Conservation (phyloP, 345 rosid genomes). For the Gossypium turneri region DNA sequence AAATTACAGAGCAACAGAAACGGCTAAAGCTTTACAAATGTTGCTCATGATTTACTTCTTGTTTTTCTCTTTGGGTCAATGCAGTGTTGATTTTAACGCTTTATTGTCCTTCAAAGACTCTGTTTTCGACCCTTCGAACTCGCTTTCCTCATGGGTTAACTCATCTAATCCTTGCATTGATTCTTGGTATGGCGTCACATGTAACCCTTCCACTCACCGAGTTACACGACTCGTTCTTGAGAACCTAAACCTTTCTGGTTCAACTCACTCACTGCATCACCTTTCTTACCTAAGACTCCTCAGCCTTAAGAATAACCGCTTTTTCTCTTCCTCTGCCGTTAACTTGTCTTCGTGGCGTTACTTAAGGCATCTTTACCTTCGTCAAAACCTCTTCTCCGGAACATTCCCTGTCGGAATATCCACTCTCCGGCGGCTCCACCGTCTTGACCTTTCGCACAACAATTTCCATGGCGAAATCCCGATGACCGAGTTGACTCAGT, state of each 20-base stretch:
- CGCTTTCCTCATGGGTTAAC: conserved; percentile 13
- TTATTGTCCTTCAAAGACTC: conserved; percentile 4
- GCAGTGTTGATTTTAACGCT: conserved; percentile 6
- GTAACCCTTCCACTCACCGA: conserved; percentile 10
- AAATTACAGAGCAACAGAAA: neutral
- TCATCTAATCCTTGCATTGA: conserved; percentile 9
- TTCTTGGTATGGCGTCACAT: conserved; percentile 13
- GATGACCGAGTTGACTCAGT: conserved; percentile 5
- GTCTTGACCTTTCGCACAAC: conserved; percentile 11
- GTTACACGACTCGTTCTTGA: conserved; percentile 14
- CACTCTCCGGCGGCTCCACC: conserved; percentile 2
- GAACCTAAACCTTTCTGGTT: conserved; percentile 12
- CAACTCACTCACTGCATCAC: neutral
- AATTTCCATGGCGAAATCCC: conserved; percentile 4
- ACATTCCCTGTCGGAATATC: conserved; percentile 1
- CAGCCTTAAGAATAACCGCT: conserved; percentile 8
- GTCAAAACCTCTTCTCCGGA: neutral
- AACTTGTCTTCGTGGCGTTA: conserved; percentile 10
- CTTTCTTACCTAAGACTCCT: conserved; percentile 10
- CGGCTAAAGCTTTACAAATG: neutral
- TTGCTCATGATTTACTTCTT: neutral
- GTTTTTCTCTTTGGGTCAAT: conserved; percentile 5
- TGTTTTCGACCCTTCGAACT: conserved; percentile 14
- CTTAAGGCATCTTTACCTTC: conserved; percentile 10
- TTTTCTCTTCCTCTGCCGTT: conserved; percentile 10